Evolutionary conservation across 257 asterid genomes (phyloP), one percentile per base, ranked within the genome.

Genomic region (Nicotiana paniculata): DNA sequence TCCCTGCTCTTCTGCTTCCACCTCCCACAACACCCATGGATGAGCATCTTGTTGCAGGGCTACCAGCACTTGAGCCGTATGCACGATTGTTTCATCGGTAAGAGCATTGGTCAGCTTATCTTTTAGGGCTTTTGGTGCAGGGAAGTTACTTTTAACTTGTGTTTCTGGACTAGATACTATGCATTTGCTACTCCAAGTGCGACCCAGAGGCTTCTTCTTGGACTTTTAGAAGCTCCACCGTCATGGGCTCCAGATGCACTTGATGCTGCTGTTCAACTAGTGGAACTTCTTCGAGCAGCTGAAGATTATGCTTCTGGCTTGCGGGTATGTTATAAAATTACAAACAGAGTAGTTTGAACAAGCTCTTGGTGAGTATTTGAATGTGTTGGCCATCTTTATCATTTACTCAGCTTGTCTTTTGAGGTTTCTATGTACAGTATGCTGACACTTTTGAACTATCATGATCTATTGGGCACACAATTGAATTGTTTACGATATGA

Each of bases 171-270:
- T 77, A 96, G 99, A 81, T 96, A 96, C 87, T 96, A 96, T 85
- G 97, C 99, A 74, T 91, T 96, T 87, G 99, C 99, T 75, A 96
- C 95, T 90, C 99, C 99, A 59, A 92, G 97, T 93, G 98, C 99
- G 87, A 96, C 99, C 17, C 99, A 94, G 81, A 94, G 99, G 86
- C 91, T 96, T 85, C 99, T 96, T 83, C 95, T 96, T 85, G 99
- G 99, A 85, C 94, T 96, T 77, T 87, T 96, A 84, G 99, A 96
- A 88, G 99, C 99, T 82, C 98, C 99, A 32, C 98, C 99, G 32
- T 96, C 99, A 28, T 94, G 98, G 99, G 99, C 99, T 77, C 99
- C 99, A 17, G 99, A 96, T 89, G 99, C 99, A 74, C 97, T 96
- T 81, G 98, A 96, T 88, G 99, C 99, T 89, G 94, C 99, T 86